A percentile compares a stretch with the other conserved stretches of the same genome.
Evolutionary conservation across 1,139 yeast genomes (phyloP).

Genomic region (Lodderomyces theae): DNA sequence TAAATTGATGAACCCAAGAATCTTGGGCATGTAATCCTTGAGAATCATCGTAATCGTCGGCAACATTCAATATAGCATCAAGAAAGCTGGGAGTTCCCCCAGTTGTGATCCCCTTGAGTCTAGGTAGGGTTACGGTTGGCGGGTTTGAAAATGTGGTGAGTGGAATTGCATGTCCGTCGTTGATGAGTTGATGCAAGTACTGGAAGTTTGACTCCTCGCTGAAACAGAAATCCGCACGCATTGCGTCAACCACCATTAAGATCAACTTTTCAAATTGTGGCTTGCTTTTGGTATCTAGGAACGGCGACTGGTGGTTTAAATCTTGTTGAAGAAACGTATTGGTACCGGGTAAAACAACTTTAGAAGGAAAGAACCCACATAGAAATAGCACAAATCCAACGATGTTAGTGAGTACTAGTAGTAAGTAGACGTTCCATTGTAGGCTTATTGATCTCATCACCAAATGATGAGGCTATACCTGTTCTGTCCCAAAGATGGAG

Average conservation of each 20-base stretch:
- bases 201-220: conserved; percentile 55
- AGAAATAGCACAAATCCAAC: conserved; percentile 61
- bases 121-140: conserved; percentile 79
- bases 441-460: conserved; percentile 14
- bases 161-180: conserved; percentile 71
- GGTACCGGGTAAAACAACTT: conserved; percentile 63
- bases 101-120: conserved; percentile 76
- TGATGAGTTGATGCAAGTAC: conserved; percentile 64
- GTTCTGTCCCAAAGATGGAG: too few species aligned
- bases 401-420: conserved; percentile 25
- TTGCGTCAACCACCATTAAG: conserved; percentile 88
- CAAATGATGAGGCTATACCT: not conserved
- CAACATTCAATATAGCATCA: conserved; percentile 88
- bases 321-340: conserved; percentile 25
- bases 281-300: conserved; percentile 15
- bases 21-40: conserved; percentile 76
- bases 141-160: conserved; percentile 89
- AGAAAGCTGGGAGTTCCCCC: conserved; percentile 79
- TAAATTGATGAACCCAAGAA: conserved; percentile 80
- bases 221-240: conserved; percentile 83
- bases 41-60: conserved; percentile 78
- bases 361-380: conserved; percentile 87
- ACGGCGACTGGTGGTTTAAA: conserved; percentile 16
- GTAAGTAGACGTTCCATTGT: conserved; percentile 14
- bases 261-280: conserved; percentile 68